Evolutionary conservation across 306 rosid genomes (phyloP), one percentile per base, ranked within the genome.

Genomic region (Biancaea sappan): DNA sequence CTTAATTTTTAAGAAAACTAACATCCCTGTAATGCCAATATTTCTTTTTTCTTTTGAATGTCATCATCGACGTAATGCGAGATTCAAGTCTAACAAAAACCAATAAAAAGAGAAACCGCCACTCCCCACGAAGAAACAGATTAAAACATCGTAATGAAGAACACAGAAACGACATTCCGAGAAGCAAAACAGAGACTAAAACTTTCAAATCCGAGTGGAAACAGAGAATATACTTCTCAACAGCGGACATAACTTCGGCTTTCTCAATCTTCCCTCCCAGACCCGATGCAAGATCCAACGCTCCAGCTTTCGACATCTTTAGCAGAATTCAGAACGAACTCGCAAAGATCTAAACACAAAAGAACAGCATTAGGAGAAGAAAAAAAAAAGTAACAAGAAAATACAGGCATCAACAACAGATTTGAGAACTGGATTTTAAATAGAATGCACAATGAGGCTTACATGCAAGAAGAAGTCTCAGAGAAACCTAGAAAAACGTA

Each of bases 251-350:
- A 44, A 94, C 94, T 14, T 91, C 80, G 19, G 8, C 44, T 71
- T 86, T 94, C 34, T 88, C 90, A n/a, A 94, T 77, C 86, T 91
- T 88, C 46, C 98, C 98, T 41, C 98, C 98, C 34, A 91, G 76
- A 35, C 92, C 96, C 5, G 92, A 86, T 60, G 94, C 94, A 76
- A 94, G 96, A 89, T 94, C 98, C 83, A 91, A 71, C 14, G 87
- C 88, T 31, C 86, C 92, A 56, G 87, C 75, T 73, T 85, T 82
- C 79, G 88, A 76, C 85, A 69, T 46, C 8, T 78, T 57, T 32
- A 73, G 5, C 8, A 16, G 58, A 68, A 2, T 62, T 40, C 29
- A 60, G 31, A 44, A 47, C 66, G 37, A 54, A 63, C 8, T 29
- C 44, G 66, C 59, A 64, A 59, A 9, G 64, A 74, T 77, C 83